Conservation (phyloP, 495 filamentous ascomycete species). For the Xylaria sp. region DNA sequence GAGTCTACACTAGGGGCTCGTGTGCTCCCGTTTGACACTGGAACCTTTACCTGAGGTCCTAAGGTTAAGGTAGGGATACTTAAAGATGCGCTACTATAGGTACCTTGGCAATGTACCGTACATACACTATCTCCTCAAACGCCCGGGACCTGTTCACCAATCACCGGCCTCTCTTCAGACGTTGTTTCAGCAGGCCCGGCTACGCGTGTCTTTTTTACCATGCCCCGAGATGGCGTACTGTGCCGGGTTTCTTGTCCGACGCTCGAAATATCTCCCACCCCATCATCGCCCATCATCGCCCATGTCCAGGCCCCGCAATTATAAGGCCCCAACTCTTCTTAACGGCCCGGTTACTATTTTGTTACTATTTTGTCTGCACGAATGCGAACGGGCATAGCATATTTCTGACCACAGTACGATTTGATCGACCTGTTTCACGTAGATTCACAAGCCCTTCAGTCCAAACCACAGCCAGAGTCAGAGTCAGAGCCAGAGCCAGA, state of each 20-base stretch:
- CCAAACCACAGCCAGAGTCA: constrained; percentile 6
- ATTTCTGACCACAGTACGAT: constrained; percentile 25
- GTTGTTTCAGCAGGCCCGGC: constrained; percentile 2
- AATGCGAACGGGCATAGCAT: neutral
- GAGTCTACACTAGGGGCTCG: neutral
- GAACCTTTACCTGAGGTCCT: too few relatives aligned
- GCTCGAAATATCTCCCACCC: constrained; percentile 17
- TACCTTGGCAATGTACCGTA: too few relatives aligned
- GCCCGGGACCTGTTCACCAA: neutral
- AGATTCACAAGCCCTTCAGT: neutral
- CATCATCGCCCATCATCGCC: too few relatives aligned
- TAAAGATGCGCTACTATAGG: too few relatives aligned
- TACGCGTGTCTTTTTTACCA: neutral
- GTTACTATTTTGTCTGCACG: constrained; percentile 23
- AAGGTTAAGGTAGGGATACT: too few relatives aligned
- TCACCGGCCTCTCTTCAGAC: neutral
- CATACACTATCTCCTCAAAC: constrained; percentile 7
- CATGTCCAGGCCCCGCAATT: constrained; percentile 13
- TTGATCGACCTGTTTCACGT: constrained; percentile 19
- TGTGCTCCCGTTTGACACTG: neutral
- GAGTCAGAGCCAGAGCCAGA: too few relatives aligned
- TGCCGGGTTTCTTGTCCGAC: constrained; percentile 13
- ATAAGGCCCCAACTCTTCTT: neutral
- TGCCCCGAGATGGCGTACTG: neutral
- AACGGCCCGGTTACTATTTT: constrained; percentile 27